Percentiles rank a stretch among this genome's conserved stretches.
These are phyloP conservation scores for Penicillium paneum DNA, from an alignment of 2,329 filamentous ascomycete genomes.

Conservation along the genomic window DNA sequence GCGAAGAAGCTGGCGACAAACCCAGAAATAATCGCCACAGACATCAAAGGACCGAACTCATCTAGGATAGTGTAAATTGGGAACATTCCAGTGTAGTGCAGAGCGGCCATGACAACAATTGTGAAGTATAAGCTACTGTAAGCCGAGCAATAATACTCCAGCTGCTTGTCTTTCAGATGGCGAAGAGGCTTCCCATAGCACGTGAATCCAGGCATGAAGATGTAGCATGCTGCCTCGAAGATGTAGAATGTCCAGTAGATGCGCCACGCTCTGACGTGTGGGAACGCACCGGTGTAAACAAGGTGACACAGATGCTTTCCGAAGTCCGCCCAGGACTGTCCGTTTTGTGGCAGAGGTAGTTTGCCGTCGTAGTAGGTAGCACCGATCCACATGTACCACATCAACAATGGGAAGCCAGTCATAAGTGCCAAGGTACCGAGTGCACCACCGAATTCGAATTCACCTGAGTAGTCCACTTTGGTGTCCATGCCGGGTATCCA, in stretches of 20 bases:
- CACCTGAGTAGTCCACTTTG: conserved; percentile 23
- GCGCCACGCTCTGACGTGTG: conserved; percentile 73
- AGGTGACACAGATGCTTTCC: conserved; percentile 65
- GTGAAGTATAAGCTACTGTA: conserved; percentile 82
- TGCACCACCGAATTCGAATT: conserved; percentile 79
- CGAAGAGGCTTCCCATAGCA: conserved; percentile 82
- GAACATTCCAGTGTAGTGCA: conserved; percentile 82
- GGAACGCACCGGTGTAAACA: conserved; percentile 78
- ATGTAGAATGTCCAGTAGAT: conserved; percentile 95
- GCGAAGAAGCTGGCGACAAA: conserved; percentile 77
- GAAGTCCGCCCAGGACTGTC: conserved; percentile 68
- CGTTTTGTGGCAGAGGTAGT: conserved; percentile 63
- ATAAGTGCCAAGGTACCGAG: conserved; percentile 75
- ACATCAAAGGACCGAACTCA: conserved; percentile 89
- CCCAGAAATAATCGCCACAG: conserved; percentile 85
- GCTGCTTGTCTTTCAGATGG: conserved; percentile 75
- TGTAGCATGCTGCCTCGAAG: conserved; percentile 77
- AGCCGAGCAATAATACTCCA: conserved; percentile 91
- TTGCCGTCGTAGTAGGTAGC: conserved; percentile 86
- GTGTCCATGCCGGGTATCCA: conserved; percentile 26
- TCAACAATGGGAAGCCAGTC: conserved; percentile 81
- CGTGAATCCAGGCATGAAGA: conserved; percentile 80
- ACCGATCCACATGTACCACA: conserved; percentile 99
- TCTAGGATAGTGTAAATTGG: conserved; percentile 85
- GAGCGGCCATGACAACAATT: conserved; percentile 61